Conservation (phyloP, 78 protist species). For the Protostelium mycophagum region DNA sequence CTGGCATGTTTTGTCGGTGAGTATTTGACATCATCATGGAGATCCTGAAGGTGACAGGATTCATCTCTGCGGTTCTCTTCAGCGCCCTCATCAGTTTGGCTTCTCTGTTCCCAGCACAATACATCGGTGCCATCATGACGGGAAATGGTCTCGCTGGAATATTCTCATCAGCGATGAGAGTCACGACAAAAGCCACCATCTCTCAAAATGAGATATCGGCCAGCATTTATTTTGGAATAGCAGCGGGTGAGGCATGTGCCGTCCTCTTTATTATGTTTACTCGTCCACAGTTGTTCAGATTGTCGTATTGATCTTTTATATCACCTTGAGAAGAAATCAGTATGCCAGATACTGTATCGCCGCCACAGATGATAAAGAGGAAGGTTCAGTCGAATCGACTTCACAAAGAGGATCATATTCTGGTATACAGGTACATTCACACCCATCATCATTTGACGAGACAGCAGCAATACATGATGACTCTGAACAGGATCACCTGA, state of each 20-base stretch:
- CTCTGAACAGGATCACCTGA: too few relatives aligned
- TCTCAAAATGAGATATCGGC: conserved; percentile 7
- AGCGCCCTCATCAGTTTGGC: conserved; percentile 45
- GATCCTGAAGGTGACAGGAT: too few relatives aligned
- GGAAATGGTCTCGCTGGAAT: conserved; percentile 66
- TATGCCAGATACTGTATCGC: not conserved
- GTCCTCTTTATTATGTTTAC: not conserved
- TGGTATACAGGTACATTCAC: too few relatives aligned
- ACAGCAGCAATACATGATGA: too few relatives aligned
- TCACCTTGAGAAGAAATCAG: not conserved
- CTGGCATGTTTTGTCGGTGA: not conserved
- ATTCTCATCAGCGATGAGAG: too few relatives aligned
- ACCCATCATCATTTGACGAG: too few relatives aligned
- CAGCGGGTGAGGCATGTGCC: conserved; percentile 14
- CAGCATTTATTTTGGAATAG: conserved; percentile 25
- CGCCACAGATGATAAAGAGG: not conserved
- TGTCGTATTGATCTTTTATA: not conserved
- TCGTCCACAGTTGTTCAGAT: not conserved
- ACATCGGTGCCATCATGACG: conserved; percentile 56
- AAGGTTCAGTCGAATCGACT: too few relatives aligned
- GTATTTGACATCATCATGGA: too few relatives aligned
- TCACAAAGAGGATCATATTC: too few relatives aligned
- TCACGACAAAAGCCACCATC: conserved; percentile 32
- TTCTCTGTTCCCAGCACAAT: conserved; percentile 38
- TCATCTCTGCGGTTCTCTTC: conserved; percentile 30